Percentiles rank a stretch among this genome's conserved stretches.
Conservation (phyloP, 441 rosid species). For the Pelargonium myrrhifolium region DNA sequence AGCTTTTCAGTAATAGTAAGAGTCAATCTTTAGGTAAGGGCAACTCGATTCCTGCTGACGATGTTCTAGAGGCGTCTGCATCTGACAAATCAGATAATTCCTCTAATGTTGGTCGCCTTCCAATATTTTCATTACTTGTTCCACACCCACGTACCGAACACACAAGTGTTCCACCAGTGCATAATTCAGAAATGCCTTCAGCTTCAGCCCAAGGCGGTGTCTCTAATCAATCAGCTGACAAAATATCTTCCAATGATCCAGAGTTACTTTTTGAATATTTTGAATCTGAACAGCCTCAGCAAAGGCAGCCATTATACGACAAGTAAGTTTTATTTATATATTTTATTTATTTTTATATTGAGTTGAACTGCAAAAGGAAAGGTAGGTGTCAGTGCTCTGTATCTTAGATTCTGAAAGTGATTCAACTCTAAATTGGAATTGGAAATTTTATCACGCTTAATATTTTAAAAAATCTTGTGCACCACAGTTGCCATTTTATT, state of each 20-base stretch:
- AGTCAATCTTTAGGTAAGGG: conserved; percentile 8
- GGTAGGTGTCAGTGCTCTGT: neutral
- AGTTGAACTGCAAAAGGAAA: neutral
- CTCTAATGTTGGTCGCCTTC: conserved; percentile 14
- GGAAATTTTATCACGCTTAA: neutral
- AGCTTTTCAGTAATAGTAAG: conserved; percentile 32
- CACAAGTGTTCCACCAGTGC: conserved; percentile 9
- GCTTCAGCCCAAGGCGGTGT: conserved; percentile 13
- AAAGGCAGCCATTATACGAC: conserved; percentile 43
- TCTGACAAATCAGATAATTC: conserved; percentile 13
- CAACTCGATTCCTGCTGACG: conserved; percentile 14
- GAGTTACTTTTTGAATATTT: conserved; percentile 52
- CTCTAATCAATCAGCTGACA: conserved; percentile 19
- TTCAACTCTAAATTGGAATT: neutral
- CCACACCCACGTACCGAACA: conserved; percentile 23
- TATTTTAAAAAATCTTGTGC: neutral
- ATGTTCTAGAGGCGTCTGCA: conserved; percentile 13
- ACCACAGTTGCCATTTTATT: neutral
- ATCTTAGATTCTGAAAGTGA: neutral
- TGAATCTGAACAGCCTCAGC: conserved; percentile 48
- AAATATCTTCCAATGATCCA: conserved; percentile 16
- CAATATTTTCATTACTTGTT: conserved; percentile 28
- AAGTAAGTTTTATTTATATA: conserved; percentile 43
- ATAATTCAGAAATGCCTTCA: conserved; percentile 16
- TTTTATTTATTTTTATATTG: neutral